Evolutionary conservation across 352 stramenopile species (phyloP), one percentile per base, ranked within the genome.

Genomic region (Aphanomyces invadans): DNA sequence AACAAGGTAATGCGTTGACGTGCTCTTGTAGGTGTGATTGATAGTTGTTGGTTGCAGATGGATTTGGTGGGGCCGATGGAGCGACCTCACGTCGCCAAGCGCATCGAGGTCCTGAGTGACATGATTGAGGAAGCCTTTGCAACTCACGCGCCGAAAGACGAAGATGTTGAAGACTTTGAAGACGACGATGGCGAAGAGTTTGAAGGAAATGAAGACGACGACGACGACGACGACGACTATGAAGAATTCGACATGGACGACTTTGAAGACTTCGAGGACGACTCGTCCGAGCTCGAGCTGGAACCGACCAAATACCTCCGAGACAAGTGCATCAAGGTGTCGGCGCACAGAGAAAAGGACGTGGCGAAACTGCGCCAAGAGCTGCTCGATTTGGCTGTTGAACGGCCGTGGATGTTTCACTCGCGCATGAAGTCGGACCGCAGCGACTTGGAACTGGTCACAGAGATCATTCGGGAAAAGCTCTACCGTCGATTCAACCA

Each of bases 401-500:
- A 89, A n/a, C 74, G 83, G 5, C 76, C 79, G 36, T 95, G 86
- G 76, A 87, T 79, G 65, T 95, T 89, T 67, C 83, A 92, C 70
- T 95, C 86, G 62, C 90, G 81, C 1, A 87, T 92, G 71, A 86
- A 86, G 75, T 92, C 86, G 55, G 81, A 91, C 42, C 72, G 84
- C 66, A 92, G 83, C 2, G 84, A 92, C 57, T 63, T 95, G 55
- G 83, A 91, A 23, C 71, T 95, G 32, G 86, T 95, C 61, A 87
- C 73, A 10, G 86, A 95, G 66, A 95, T 95, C 72, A 95, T 95
- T 60, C 83, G 86, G 26, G 86, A 91, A 55, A 91, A 95, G 72
- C 78, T 95, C 52, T 95, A 87, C 66, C 70, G 81, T n/a, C 83
- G 86, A 56, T 92, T 90, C 62, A 92, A 95, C 71, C 83, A 92